These are phyloP conservation scores for Chalciporus sp. DNA, from an alignment of 1,284 basidiomycete genomes.

Conservation along the genomic window DNA sequence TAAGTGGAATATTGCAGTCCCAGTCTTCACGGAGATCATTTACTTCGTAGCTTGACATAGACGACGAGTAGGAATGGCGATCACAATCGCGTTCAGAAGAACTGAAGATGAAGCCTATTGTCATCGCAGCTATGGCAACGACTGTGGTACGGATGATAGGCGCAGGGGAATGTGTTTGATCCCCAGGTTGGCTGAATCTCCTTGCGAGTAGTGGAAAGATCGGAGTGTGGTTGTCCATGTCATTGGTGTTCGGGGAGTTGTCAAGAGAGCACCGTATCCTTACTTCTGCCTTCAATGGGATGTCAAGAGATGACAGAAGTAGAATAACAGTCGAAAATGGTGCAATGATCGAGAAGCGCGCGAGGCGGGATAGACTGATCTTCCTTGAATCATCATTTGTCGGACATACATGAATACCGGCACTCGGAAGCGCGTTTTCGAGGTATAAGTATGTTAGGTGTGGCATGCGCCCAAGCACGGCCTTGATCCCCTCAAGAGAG, in stretches of 20 bases:
- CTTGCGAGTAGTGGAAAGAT: constrained; percentile 19
- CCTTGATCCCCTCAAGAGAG: constrained; percentile 26
- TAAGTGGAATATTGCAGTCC: constrained; percentile 22
- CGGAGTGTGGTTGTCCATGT: constrained; percentile 6
- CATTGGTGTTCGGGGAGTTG: not conserved
- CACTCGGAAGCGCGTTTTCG: constrained; percentile 31
- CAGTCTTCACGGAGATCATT: constrained; percentile 20
- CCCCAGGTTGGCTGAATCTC: constrained; percentile 13
- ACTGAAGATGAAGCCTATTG: constrained; percentile 22
- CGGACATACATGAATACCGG: not conserved
- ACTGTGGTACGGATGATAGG: constrained; percentile 19
- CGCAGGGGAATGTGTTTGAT: not conserved
- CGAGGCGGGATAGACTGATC: constrained; percentile 20
- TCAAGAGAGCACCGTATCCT: constrained; percentile 23
- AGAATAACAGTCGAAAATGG: constrained; percentile 18
- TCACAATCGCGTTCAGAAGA: constrained; percentile 9
- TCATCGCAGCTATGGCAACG: constrained; percentile 10
- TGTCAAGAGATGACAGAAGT: constrained; percentile 19
- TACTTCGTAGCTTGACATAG: constrained; percentile 9
- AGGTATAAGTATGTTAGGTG: constrained; percentile 34
- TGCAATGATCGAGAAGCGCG: constrained; percentile 22
- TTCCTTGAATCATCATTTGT: constrained; percentile 4
- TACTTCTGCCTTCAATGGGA: constrained; percentile 21
- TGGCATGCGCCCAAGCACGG: constrained; percentile 34
- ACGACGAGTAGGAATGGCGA: constrained; percentile 9